phyloP scores from a whole-genome alignment of 1,139 yeast species.

The Yamadazyma buinensis region DNA sequence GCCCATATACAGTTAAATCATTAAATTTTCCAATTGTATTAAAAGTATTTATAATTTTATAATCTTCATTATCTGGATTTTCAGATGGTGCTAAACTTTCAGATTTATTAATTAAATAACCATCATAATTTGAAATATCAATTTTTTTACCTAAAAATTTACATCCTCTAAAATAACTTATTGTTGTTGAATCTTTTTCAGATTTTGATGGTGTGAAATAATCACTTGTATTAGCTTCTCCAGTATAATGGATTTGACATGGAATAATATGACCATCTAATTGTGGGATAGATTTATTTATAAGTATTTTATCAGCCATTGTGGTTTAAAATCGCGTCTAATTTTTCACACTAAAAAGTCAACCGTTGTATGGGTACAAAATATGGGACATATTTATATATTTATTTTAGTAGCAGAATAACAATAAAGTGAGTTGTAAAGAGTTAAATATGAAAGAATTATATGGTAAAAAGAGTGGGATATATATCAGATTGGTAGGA shows the following conservation, averaged over 20 bases:
- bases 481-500: too few species aligned
- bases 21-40: slow-evolving; percentile 31
- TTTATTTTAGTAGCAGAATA: too few species aligned
- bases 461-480: too few species aligned
- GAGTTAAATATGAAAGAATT: too few species aligned
- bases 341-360: too few species aligned
- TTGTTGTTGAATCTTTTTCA: slow-evolving; percentile 16
- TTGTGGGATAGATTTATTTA: slow-evolving; percentile 8
- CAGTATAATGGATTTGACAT: slow-evolving; percentile 35
- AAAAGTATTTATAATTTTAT: slow-evolving; percentile 24
- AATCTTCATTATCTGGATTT: slow-evolving; percentile 15
- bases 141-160: slow-evolving; percentile 29
- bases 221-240: slow-evolving; percentile 34
- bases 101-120: slow-evolving; percentile 28
- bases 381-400: too few species aligned
- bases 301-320: slow-evolving; percentile 14
- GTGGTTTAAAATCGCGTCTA: neutral
- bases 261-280: slow-evolving; percentile 34
- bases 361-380: too few species aligned
- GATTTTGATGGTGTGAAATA: slow-evolving; percentile 36
- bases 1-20: slow-evolving; percentile 33
- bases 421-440: too few species aligned
- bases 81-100: slow-evolving; percentile 25
- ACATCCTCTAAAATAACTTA: slow-evolving; percentile 40
- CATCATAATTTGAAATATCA: slow-evolving; percentile 21